Conservation (phyloP, 805 yeast species). For the Ogataea pini region DNA sequence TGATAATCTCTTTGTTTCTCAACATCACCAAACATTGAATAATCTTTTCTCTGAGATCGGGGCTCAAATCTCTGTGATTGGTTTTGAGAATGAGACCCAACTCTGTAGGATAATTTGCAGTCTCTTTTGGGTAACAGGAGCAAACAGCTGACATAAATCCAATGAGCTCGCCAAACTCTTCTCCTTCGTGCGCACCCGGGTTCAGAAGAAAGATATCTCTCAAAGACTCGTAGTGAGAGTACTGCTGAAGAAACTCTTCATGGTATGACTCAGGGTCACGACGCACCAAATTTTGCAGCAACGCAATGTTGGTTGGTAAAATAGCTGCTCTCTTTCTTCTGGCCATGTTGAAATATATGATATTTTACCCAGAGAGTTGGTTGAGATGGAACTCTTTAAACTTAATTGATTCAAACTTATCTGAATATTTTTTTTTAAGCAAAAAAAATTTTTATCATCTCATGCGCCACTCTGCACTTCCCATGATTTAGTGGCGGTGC, state of each 20-base stretch:
- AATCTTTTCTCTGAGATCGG: slow-evolving; percentile 89
- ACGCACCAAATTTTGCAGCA: slow-evolving; percentile 87
- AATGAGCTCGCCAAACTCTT: slow-evolving; percentile 77
- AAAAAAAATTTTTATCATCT: slow-evolving; percentile 3
- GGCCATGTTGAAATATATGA: slow-evolving; percentile 53
- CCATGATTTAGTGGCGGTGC: not conserved
- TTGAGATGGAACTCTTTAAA: not conserved
- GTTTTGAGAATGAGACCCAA: slow-evolving; percentile 64
- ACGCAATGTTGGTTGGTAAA: slow-evolving; percentile 86
- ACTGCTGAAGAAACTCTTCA: slow-evolving; percentile 92
- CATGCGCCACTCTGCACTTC: slow-evolving; percentile 5
- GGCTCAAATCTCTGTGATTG: slow-evolving; percentile 78
- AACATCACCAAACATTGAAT: slow-evolving; percentile 88
- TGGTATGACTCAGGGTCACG: slow-evolving; percentile 92
- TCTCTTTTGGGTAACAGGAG: slow-evolving; percentile 84
- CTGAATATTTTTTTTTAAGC: slow-evolving; percentile 12
- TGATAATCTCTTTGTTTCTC: slow-evolving; percentile 77
- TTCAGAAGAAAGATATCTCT: slow-evolving; percentile 82
- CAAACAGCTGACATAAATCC: slow-evolving; percentile 94
- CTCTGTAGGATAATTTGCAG: slow-evolving; percentile 81
- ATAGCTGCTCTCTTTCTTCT: slow-evolving; percentile 89
- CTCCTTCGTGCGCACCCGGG: slow-evolving; percentile 60
- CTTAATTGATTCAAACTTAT: not conserved
- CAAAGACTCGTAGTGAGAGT: slow-evolving; percentile 86
- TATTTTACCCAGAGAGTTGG: not conserved